phyloP scores from a whole-genome alignment of 164 flowering plant species.

The Vitis labrusca region DNA sequence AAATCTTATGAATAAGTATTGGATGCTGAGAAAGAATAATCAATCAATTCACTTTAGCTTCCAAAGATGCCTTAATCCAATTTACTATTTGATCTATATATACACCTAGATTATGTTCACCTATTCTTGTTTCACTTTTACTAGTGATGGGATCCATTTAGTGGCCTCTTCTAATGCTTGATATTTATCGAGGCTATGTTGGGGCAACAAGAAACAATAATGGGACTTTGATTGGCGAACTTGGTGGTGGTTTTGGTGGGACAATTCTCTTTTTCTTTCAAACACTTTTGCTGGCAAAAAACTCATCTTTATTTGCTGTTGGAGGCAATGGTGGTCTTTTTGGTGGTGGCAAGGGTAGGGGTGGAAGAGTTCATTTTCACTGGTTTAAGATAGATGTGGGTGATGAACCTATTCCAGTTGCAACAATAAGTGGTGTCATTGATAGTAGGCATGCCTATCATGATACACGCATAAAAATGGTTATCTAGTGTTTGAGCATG shows the following conservation, averaged over 20 bases:
- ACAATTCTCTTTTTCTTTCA: constrained; percentile 81
- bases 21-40: too few species aligned
- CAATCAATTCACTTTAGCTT: too few species aligned
- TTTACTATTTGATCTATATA: too few species aligned
- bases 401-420: constrained; percentile 76
- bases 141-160: constrained; percentile 47
- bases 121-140: constrained; percentile 5
- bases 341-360: constrained; percentile 98
- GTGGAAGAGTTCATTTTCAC: constrained; percentile 94
- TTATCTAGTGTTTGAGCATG: neutral
- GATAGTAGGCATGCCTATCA: constrained; percentile 50
- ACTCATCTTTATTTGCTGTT: constrained; percentile 57
- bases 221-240: constrained; percentile 42
- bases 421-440: constrained; percentile 64
- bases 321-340: constrained; percentile 82
- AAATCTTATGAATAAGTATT: too few species aligned
- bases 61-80: neutral
- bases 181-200: constrained; percentile 34
- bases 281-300: constrained; percentile 50
- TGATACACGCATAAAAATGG: neutral
- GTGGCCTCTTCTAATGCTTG: constrained; percentile 38
- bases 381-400: constrained; percentile 80
- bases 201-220: constrained; percentile 17
- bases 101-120: neutral
- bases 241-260: constrained; percentile 99